Conservation (phyloP, 768 basidiomycete species). For the Agaricus sinodeliciosus region DNA sequence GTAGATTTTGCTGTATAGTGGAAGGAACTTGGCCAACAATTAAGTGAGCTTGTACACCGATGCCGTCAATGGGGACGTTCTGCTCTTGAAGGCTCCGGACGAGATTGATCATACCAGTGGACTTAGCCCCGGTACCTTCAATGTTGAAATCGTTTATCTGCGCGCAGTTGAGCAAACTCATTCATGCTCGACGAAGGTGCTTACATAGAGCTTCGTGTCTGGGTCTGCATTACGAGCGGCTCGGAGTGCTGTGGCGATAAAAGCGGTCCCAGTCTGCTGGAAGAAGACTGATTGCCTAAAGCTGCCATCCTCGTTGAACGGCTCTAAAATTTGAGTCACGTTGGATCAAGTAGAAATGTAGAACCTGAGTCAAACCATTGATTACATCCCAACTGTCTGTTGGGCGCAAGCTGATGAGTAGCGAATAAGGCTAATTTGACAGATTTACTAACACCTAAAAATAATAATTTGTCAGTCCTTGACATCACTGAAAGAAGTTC, state of each 20-base stretch:
- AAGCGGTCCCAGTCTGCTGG: slow-evolving; percentile 40
- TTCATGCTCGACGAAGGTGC: slow-evolving; percentile 5
- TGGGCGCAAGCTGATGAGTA: background rate
- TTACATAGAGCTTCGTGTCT: slow-evolving; percentile 47
- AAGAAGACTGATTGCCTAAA: slow-evolving; percentile 48
- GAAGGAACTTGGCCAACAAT: slow-evolving; percentile 50
- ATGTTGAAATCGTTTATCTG: slow-evolving; percentile 37
- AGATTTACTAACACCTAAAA: slow-evolving; percentile 14
- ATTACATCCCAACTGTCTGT: slow-evolving; percentile 47
- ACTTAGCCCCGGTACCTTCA: slow-evolving; percentile 41
- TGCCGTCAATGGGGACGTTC: slow-evolving; percentile 46
- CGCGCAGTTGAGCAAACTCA: background rate
- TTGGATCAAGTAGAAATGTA: background rate
- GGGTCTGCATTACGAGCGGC: slow-evolving; percentile 52
- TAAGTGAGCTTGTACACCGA: slow-evolving; percentile 53
- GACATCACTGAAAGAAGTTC: background rate
- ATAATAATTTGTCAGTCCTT: background rate
- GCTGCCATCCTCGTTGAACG: slow-evolving; percentile 57
- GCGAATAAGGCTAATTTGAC: background rate
- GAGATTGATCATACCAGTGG: slow-evolving; percentile 48
- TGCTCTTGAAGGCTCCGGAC: slow-evolving; percentile 35
- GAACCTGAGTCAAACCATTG: slow-evolving; percentile 27
- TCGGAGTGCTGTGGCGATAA: slow-evolving; percentile 43
- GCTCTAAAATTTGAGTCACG: slow-evolving; percentile 23
- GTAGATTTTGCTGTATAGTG: slow-evolving; percentile 38